phyloP scores from a whole-genome alignment of 148 eudicot genomes.

The Fagopyrum tataricum region DNA sequence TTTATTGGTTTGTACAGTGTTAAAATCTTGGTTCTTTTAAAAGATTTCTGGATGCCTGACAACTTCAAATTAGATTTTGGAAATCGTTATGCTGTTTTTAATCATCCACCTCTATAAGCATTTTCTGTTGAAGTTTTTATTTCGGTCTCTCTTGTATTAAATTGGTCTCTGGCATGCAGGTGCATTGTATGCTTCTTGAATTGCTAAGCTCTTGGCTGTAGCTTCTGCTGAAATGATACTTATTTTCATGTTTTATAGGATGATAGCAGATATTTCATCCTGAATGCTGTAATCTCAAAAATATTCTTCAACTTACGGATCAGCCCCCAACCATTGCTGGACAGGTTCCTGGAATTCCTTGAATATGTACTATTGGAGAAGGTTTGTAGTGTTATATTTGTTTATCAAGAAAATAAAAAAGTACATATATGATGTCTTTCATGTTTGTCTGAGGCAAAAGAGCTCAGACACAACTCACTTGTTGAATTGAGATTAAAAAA shows the following conservation, averaged over 20 bases:
- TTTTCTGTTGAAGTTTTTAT: not conserved
- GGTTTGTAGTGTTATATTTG: constrained; percentile 33
- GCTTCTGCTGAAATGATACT: not conserved
- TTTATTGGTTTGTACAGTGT: not conserved
- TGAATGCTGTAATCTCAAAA: constrained; percentile 52
- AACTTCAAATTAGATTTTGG: not conserved
- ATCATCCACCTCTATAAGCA: not conserved
- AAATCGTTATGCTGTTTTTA: not conserved
- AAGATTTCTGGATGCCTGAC: not conserved
- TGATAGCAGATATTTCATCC: constrained; percentile 47
- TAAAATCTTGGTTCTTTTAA: not conserved
- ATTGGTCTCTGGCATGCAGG: not conserved
- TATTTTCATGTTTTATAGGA: constrained; percentile 42
- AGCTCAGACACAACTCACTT: not conserved
- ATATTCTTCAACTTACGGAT: constrained; percentile 52
- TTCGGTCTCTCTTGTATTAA: not conserved
- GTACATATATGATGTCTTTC: not conserved
- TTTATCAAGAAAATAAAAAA: not conserved
- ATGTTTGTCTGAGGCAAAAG: not conserved
- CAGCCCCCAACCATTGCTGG: constrained; percentile 37
- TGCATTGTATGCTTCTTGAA: not conserved
- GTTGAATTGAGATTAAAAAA: not conserved
- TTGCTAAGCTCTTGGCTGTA: not conserved
- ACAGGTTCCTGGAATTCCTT: constrained; percentile 61
- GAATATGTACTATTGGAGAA: constrained; percentile 39